These are phyloP conservation scores for Kodamaea ohmeri DNA, from an alignment of 1,139 yeast species.

Conservation along the genomic window DNA sequence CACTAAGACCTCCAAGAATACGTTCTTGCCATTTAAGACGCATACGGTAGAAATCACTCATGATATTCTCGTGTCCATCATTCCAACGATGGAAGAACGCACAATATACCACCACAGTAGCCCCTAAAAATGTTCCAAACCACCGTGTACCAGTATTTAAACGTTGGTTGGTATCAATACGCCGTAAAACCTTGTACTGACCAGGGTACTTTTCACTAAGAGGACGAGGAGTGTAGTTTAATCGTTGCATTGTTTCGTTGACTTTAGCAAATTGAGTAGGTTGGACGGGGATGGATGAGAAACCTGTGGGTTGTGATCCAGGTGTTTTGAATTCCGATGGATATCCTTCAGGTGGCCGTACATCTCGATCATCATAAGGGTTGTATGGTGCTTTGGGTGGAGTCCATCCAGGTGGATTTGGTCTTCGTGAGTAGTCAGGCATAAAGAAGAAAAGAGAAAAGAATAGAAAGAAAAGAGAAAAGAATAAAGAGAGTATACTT, in stretches of 20 bases:
- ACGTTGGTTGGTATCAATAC: constrained; percentile 53
- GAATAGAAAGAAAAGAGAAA: neutral
- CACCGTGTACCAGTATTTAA: constrained; percentile 56
- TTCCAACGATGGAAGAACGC: constrained; percentile 82
- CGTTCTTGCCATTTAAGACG: constrained; percentile 56
- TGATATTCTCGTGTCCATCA: constrained; percentile 75
- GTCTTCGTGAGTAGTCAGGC: constrained; percentile 43
- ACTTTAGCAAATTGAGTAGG: constrained; percentile 70
- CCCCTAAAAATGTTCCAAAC: constrained; percentile 49
- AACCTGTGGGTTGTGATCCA: constrained; percentile 50
- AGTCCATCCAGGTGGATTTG: constrained; percentile 81
- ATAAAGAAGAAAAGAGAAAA: neutral
- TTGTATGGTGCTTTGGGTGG: constrained; percentile 83
- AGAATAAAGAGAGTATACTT: neutral
- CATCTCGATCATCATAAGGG: constrained; percentile 77
- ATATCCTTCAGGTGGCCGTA: constrained; percentile 78
- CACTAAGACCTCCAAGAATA: constrained; percentile 50
- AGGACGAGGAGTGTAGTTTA: constrained; percentile 81
- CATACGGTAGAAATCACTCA: constrained; percentile 62
- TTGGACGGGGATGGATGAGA: constrained; percentile 62
- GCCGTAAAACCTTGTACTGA: constrained; percentile 67
- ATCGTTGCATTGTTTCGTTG: constrained; percentile 67
- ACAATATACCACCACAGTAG: constrained; percentile 51
- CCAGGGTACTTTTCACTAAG: constrained; percentile 73
- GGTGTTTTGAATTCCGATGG: constrained; percentile 75